Percentiles rank a stretch among this genome's conserved stretches.
Evolutionary conservation across 2,329 filamentous ascomycete genomes (phyloP).

Genomic region (Phaeomoniella chlamydospora): DNA sequence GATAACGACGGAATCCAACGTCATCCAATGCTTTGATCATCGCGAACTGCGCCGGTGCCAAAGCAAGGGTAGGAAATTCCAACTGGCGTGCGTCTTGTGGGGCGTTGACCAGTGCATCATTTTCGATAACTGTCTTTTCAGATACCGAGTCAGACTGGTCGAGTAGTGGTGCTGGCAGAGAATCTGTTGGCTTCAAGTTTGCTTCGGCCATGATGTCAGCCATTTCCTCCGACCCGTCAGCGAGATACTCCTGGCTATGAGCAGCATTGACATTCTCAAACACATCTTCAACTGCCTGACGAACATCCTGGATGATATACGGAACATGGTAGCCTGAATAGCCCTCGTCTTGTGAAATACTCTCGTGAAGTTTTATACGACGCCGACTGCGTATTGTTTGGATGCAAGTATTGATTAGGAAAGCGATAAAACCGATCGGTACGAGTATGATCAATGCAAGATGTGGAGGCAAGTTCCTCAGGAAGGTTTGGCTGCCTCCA

Average conservation of each 20-base stretch:
- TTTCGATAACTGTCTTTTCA: conserved; percentile 17
- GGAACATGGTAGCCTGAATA: conserved; percentile 54
- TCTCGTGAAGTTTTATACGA: conserved; percentile 63
- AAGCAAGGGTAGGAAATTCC: conserved; percentile 56
- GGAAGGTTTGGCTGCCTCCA: conserved; percentile 18
- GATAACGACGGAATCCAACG: conserved; percentile 43
- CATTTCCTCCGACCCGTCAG: conserved; percentile 37
- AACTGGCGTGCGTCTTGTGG: conserved; percentile 28
- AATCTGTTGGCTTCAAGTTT: neutral
- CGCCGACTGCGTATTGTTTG: conserved; percentile 62
- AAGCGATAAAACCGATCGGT: conserved; percentile 56
- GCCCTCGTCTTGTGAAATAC: conserved; percentile 52
- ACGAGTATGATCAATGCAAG: conserved; percentile 55
- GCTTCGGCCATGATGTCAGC: conserved; percentile 8
- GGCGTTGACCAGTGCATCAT: conserved; percentile 14
- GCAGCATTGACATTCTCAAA: conserved; percentile 59
- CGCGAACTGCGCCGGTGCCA: conserved; percentile 66
- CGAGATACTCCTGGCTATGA: conserved; percentile 58
- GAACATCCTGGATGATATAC: conserved; percentile 60
- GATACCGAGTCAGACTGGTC: conserved; percentile 6
- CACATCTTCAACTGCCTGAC: conserved; percentile 60
- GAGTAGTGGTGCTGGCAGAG: conserved; percentile 2
- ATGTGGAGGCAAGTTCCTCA: conserved; percentile 47
- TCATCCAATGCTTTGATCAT: conserved; percentile 68
- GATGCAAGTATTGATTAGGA: conserved; percentile 59